Evolutionary conservation across 2,329 filamentous ascomycete genomes (phyloP), one percentile per base, ranked within the genome.

Genomic region (Paraconiothyrium brasiliense): DNA sequence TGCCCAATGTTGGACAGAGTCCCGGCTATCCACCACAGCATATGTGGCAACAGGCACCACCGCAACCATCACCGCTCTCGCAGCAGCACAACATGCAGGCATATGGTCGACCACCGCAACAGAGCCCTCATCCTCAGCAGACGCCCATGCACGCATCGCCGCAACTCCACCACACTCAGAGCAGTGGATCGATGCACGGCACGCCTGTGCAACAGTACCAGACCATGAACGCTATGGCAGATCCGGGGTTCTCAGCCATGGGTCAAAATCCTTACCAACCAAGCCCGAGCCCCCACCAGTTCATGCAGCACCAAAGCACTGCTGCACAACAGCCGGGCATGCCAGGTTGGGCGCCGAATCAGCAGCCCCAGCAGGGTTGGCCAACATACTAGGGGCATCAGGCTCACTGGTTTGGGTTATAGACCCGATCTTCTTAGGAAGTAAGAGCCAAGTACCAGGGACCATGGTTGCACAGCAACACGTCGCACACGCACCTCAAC

Each of bases 191-290:
- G 7, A 80, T 81, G 78, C 79, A 81, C 52, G 74, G 75, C 39
- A 77, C 75, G 39, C 76, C 77, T n/a, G 74, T 79, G 20, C 81
- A 82, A 71, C 78, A 76, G 51, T 84, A 84, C 62, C 75, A 79
- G 49, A 78, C 77, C 1, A 82, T 84, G 80, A 73, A 74, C 54
- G 76, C 81, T 39, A 84, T 84, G 81, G 67, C 61, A 49, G 78
- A 78, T 56, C 67, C 76, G 14, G 75, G 73, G 2, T 85, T 83
- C 62, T 74, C 77, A 57, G 75, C 73, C 20, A 84, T 85, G 80
- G 81, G 81, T 39, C 78, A 82, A 52, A 81, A 79, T 62, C 81
- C 83, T 60, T 85, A 85, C 66, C 82, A 84, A 64, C 80, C 80
- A 32, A 82, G 78, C 64, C 81, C 81, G 11, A 82, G 76, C 51